phyloP scores from a whole-genome alignment of 2,329 filamentous ascomycete species.

The Graphiopsis chlorocephala region DNA sequence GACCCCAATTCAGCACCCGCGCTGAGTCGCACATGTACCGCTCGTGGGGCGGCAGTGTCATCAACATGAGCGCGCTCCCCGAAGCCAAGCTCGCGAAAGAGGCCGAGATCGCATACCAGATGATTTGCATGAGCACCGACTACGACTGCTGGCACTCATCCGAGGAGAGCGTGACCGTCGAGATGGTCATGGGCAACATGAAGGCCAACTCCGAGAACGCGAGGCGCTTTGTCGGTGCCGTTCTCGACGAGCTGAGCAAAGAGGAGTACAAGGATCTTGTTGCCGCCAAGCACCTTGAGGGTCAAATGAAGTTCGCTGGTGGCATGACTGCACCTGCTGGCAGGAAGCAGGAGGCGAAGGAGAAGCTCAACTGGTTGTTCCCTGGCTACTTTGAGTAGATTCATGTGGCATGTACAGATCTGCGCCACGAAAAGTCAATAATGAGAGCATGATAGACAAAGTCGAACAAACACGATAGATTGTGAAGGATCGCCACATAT shows the following conservation, averaged over 20 bases:
- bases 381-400: slow-evolving; percentile 66
- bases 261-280: slow-evolving; percentile 74
- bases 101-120: slow-evolving; percentile 94
- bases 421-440: not conserved
- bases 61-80: slow-evolving; percentile 96
- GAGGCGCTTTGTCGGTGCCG: slow-evolving; percentile 76
- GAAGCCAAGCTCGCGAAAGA: slow-evolving; percentile 95
- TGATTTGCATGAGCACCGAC: slow-evolving; percentile 99
- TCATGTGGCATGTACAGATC: not conserved
- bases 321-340: slow-evolving; percentile 78
- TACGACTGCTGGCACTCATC: slow-evolving; percentile 96
- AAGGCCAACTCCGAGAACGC: slow-evolving; percentile 88
- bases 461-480: not conserved
- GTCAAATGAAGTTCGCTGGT: slow-evolving; percentile 72
- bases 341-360: slow-evolving; percentile 68
- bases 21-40: slow-evolving; percentile 96
- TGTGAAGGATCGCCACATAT: not conserved
- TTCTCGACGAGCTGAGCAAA: slow-evolving; percentile 80
- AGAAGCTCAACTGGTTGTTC: slow-evolving; percentile 84
- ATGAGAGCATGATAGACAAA: slow-evolving; percentile 4
- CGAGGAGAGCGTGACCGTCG: slow-evolving; percentile 80
- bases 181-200: slow-evolving; percentile 98
- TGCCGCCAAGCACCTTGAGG: slow-evolving; percentile 75
- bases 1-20: slow-evolving; percentile 95
- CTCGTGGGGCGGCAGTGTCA: slow-evolving; percentile 86